These are phyloP conservation scores for Cucumis cinereus DNA, from an alignment of 306 rosid species.

Conservation along the genomic window DNA sequence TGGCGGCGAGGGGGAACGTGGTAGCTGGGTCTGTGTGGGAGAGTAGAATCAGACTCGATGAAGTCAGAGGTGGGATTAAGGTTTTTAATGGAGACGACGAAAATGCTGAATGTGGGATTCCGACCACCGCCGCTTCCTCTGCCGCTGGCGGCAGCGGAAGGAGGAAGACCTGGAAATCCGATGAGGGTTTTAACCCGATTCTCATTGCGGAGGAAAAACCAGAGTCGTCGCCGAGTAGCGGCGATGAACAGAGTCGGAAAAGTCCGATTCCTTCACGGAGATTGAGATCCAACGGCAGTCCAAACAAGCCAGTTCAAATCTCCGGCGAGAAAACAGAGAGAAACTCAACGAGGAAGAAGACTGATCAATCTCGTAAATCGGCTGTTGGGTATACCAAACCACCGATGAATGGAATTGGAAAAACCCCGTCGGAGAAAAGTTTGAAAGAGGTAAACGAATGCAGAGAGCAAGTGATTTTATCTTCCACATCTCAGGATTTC, in stretches of 20 bases:
- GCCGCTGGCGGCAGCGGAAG: slow-evolving; percentile 25
- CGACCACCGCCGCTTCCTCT: background rate
- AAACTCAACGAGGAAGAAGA: slow-evolving; percentile 7
- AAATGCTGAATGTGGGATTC: slow-evolving; percentile 13
- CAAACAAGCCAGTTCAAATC: slow-evolving; percentile 10
- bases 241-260: slow-evolving; percentile 31
- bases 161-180: slow-evolving; percentile 64
- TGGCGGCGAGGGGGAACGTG: slow-evolving; percentile 21
- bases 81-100: slow-evolving; percentile 25
- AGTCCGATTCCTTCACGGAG: slow-evolving; percentile 30
- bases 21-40: slow-evolving; percentile 86
- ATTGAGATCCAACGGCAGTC: slow-evolving; percentile 25
- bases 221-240: slow-evolving; percentile 11
- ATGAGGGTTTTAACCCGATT: slow-evolving; percentile 23
- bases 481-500: slow-evolving; percentile 15
- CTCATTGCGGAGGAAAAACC: slow-evolving; percentile 25
- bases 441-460: slow-evolving; percentile 45
- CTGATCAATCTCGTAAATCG: background rate
- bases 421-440: slow-evolving; percentile 23
- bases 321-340: slow-evolving; percentile 15
- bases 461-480: slow-evolving; percentile 39
- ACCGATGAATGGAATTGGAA: slow-evolving; percentile 12
- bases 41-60: slow-evolving; percentile 68
- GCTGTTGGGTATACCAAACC: background rate
- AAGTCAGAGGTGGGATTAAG: slow-evolving; percentile 55